A percentile compares a stretch with the other conserved stretches of the same genome.
These are phyloP conservation scores for Porogramme epimiltina DNA, from an alignment of 1,284 basidiomycete genomes.

Conservation along the genomic window DNA sequence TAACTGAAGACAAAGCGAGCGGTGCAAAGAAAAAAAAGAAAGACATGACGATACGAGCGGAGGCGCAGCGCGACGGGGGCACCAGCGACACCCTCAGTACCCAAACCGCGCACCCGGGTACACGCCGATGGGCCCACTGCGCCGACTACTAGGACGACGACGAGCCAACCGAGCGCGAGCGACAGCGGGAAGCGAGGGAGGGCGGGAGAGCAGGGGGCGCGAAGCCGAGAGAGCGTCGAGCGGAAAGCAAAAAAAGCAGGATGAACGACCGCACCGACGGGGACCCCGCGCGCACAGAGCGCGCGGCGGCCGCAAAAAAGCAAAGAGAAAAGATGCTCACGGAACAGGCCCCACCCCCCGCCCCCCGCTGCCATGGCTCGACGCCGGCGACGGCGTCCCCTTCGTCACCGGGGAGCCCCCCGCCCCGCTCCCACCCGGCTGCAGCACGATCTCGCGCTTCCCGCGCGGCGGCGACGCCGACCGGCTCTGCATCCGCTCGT, in stretches of 20 bases:
- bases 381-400: conserved; percentile 39
- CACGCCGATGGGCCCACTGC: conserved; percentile 5
- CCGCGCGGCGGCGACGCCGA: conserved; percentile 41
- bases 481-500: conserved; percentile 35
- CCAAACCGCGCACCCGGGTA: conserved; percentile 9
- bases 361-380: conserved; percentile 22
- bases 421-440: conserved; percentile 39
- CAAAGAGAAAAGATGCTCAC: conserved; percentile 18
- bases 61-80: background rate
- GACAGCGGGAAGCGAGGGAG: too few relatives aligned
- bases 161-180: too few relatives aligned
- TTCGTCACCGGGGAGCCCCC: conserved; percentile 27
- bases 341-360: conserved; percentile 12
- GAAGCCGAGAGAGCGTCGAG: background rate
- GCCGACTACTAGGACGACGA: conserved; percentile 6
- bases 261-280: conserved; percentile 14
- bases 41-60: too few relatives aligned
- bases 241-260: conserved; percentile 1
- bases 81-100: conserved; percentile 3
- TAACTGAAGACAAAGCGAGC: too few relatives aligned
- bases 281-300: background rate
- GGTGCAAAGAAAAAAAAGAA: too few relatives aligned
- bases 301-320: too few relatives aligned
- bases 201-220: too few relatives aligned
- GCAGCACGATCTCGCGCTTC: conserved; percentile 56